Evolutionary conservation across 345 rosid species (phyloP), one percentile per base, ranked within the genome.

Genomic region (Murraya paniculata): DNA sequence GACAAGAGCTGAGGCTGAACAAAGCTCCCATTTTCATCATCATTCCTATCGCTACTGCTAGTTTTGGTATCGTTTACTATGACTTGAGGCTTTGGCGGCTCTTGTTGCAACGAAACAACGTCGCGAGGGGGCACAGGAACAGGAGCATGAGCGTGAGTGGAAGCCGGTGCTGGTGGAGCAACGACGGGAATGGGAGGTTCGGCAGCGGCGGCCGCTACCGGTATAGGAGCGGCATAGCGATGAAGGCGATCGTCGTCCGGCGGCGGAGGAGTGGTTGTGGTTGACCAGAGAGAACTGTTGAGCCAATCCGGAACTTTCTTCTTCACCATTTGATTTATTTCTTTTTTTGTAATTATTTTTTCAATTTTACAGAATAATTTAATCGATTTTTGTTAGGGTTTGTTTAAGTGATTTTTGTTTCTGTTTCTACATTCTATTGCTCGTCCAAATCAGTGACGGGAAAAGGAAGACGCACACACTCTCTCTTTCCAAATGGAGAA

Each of bases 281-380:
- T 80, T 71, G 92, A 90, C 98, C 98, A 95, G 70, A 95, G 84
- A 30, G 98, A 89, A 81, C 96, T 95, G 85, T 95, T 95, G 83
- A 95, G 95, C 99, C 99, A 95, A 86, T 95, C 99, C 53, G 99
- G 99, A 31, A 93, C 90, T 38, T 84, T 85, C 84, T 93, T 95
- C 89, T 86, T 95, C 82, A 84, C 93, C 98, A 93, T 95, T 78
- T 67, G 56, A 62, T n/a, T 24, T 3, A 4, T 27, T 4, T 30
- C 7, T 69, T 13, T 45, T 9, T 45, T 45, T 45, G 39, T 45
- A 18, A 50, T 53, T 53, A 16, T 53, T 18, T 16, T 53, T 53
- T 8, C 57, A 14, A 18, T 14, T 53, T 53, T 53, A 18, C 57
- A 53, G 22, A 53, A 53, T 45, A 11, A 11, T 45, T 45, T 45